Evolutionary conservation across 1,139 yeast genomes (phyloP).

Genomic region (Candida pseudoviswanathii): DNA sequence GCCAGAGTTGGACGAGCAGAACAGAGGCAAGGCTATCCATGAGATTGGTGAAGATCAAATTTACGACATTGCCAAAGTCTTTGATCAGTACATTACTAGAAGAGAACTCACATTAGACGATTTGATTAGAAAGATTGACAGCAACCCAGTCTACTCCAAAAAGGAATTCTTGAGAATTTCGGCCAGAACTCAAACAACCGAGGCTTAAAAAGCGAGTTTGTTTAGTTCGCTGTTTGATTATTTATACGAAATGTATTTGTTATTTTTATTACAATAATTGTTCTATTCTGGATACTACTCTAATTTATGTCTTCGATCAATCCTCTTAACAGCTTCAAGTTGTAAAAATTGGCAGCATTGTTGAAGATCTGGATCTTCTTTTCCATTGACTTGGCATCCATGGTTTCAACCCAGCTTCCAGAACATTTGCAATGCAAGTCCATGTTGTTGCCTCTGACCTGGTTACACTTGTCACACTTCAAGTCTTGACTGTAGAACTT

Average conservation of each 20-base stretch:
- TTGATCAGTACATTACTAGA: conserved; percentile 17
- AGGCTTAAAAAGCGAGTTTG: not conserved
- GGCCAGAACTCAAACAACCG: conserved; percentile 9
- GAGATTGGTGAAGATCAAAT: conserved; percentile 10
- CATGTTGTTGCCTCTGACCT: conserved; percentile 68
- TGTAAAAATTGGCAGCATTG: conserved; percentile 63
- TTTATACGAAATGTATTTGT: not conserved
- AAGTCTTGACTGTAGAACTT: conserved; percentile 78
- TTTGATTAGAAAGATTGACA: conserved; percentile 14
- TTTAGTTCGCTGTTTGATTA: not conserved
- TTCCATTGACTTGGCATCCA: conserved; percentile 47
- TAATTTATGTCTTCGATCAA: conserved; percentile 34
- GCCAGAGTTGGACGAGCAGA: conserved; percentile 9
- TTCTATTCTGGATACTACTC: not conserved
- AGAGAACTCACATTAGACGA: conserved; percentile 14
- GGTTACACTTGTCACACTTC: conserved; percentile 75
- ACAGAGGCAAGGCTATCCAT: conserved; percentile 5
- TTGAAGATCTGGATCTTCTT: conserved; percentile 50
- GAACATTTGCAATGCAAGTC: conserved; percentile 83
- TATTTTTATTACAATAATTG: too few species aligned
- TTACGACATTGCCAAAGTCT: conserved; percentile 15
- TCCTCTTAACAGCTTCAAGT: conserved; percentile 59
- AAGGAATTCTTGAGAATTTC: conserved; percentile 17
- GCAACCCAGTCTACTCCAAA: conserved; percentile 16
- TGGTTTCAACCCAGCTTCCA: conserved; percentile 75